Evolutionary conservation across 352 stramenopile genomes (phyloP), one percentile per base, ranked within the genome.

Genomic region (Pseudoperonospora humuli): DNA sequence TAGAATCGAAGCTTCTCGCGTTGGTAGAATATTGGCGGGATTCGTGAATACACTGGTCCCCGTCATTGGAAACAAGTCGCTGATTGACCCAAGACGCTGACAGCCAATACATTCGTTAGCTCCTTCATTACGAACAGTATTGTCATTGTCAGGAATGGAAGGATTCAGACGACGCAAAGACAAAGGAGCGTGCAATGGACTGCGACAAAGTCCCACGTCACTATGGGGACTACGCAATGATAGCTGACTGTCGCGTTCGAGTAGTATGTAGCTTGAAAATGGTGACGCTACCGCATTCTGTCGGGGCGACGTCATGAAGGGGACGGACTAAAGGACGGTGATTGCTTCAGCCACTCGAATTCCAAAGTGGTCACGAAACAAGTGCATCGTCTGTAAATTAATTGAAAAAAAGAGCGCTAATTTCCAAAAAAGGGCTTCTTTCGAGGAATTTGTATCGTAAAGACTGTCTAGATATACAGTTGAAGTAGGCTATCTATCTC

Each of bases 1-100:
- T 41, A 89, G 65, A 45, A 89, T 85, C 11, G 72, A 81, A n/a
- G 72, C 77, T 43, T 89, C 69, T 9, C 75, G 45, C 29, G 77
- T 82, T 33, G 74, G 77, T 57, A 82, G 61, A 45, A 86, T 84
- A 44, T 89, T 89, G 39, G 73, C 70, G 13, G 74, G 72, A 42
- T 73, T 89, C 9, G 74, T 82, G 45, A 79, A 89, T 26, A 86
- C 72, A 23, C 58, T 70, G 24, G 55, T 46, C 10, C 54, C 54
- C 41, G 80, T 69, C 45, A 86, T 61, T 11, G 70, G 77, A 37
- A 89, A 89, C 38, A 89, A 56, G 40, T 81, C 61, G 28, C 64
- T 70, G 42, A 86, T 69, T 32, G 74, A 80, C 20, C 79, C 67
- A 18, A 67, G 28, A 36, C 65, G 51, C 7, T 32, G 48, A 1